Evolutionary conservation across 2,329 filamentous ascomycete genomes (phyloP).

Genomic region (Clonostachys sp.): DNA sequence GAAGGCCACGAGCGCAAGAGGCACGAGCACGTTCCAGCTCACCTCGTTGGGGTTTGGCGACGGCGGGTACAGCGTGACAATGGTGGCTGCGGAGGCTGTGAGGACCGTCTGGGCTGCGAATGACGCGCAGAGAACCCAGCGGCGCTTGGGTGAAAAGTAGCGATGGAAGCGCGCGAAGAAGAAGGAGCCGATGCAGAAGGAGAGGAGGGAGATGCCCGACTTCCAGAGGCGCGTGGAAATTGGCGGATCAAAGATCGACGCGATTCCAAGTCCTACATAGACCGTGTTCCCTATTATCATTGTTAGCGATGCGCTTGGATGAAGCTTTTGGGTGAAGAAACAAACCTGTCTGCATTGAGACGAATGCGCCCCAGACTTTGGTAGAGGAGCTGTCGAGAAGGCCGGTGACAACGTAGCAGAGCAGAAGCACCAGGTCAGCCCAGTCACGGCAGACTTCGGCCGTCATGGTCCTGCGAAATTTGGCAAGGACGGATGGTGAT

Average conservation of each 20-base stretch:
- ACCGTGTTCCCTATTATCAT: conserved; percentile 61
- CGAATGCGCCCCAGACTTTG: conserved; percentile 74
- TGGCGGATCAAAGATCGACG: conserved; percentile 36
- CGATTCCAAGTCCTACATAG: conserved; percentile 72
- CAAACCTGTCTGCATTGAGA: conserved; percentile 77
- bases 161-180: conserved; percentile 68
- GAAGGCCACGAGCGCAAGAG: conserved; percentile 67
- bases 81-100: conserved; percentile 44
- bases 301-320: background rate
- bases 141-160: conserved; percentile 51
- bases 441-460: conserved; percentile 53
- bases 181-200: conserved; percentile 70
- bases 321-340: conserved; percentile 2
- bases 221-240: conserved; percentile 36
- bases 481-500: conserved; percentile 9
- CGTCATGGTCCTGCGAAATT: conserved; percentile 25
- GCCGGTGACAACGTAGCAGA: conserved; percentile 74
- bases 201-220: conserved; percentile 63
- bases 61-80: conserved; percentile 43
- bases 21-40: conserved; percentile 58
- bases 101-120: conserved; percentile 48
- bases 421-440: conserved; percentile 64
- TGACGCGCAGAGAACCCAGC: conserved; percentile 61
- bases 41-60: conserved; percentile 33
- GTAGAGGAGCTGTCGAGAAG: conserved; percentile 73